These are phyloP conservation scores for Seiridium unicorne DNA, from an alignment of 2,329 filamentous ascomycete species.

Conservation along the genomic window DNA sequence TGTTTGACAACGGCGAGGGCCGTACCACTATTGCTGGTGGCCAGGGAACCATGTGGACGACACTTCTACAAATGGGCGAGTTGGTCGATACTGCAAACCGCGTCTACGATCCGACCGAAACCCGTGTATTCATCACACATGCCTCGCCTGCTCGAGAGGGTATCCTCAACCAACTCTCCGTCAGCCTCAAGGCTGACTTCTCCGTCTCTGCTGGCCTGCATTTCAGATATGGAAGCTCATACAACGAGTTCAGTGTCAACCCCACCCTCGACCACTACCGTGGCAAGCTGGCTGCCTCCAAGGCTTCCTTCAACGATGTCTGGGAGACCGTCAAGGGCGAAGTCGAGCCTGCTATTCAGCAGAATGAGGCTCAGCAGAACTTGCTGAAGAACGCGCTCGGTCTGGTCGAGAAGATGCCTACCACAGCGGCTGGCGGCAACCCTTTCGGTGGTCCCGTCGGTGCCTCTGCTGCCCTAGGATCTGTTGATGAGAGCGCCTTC, in stretches of 20 bases:
- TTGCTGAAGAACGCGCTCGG: slow-evolving; percentile 87
- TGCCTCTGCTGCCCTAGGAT: slow-evolving; percentile 71
- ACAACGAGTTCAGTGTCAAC: slow-evolving; percentile 99
- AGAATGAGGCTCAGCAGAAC: slow-evolving; percentile 92
- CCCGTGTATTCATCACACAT: slow-evolving; percentile 93
- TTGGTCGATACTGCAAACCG: slow-evolving; percentile 96
- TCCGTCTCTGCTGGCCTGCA: slow-evolving; percentile 96
- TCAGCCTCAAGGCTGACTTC: slow-evolving; percentile 96
- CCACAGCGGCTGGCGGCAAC: slow-evolving; percentile 90
- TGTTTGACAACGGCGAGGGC: slow-evolving; percentile 97
- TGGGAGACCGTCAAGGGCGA: slow-evolving; percentile 98
- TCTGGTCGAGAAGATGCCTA: slow-evolving; percentile 97
- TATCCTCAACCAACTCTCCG: slow-evolving; percentile 94
- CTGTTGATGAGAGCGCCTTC: slow-evolving; percentile 97
- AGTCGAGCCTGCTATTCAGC: slow-evolving; percentile 88
- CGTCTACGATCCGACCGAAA: slow-evolving; percentile 97
- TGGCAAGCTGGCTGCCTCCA: slow-evolving; percentile 95
- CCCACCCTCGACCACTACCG: slow-evolving; percentile 97
- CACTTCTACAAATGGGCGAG: slow-evolving; percentile 95
- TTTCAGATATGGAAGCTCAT: slow-evolving; percentile 98
- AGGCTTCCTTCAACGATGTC: slow-evolving; percentile 97
- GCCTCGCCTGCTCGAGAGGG: slow-evolving; percentile 95
- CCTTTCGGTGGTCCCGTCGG: slow-evolving; percentile 87
- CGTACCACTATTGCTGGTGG: slow-evolving; percentile 97
- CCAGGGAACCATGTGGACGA: slow-evolving; percentile 99